Conservation (phyloP, 2,329 filamentous ascomycete genomes). For the Colletotrichum lentis region DNA sequence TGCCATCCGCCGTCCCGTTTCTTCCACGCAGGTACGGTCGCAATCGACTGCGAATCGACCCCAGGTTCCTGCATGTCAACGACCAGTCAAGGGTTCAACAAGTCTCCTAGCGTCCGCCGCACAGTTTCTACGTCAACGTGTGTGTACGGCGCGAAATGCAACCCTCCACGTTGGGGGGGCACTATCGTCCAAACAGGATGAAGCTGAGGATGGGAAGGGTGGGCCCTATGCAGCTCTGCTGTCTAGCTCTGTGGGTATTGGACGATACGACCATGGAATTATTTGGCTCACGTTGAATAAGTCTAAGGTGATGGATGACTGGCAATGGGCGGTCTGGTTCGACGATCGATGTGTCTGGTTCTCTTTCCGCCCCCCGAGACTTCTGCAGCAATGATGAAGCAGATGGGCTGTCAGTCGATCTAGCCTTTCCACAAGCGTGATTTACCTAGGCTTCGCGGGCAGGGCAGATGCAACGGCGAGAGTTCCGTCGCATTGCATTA, state of each 20-base stretch:
- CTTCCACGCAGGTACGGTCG: conserved; percentile 17
- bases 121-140: neutral
- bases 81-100: conserved; percentile 22
- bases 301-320: too few relatives aligned
- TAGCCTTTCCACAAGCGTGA: neutral
- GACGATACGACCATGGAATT: conserved; percentile 7
- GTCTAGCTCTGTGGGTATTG: neutral
- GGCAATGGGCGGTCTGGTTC: conserved; percentile 3
- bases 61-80: conserved; percentile 24
- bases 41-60: conserved; percentile 8
- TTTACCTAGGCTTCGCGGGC: neutral
- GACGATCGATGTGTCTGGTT: neutral
- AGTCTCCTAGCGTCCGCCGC: conserved; percentile 23
- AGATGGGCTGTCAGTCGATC: neutral
- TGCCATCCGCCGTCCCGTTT: conserved; percentile 14
- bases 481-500: conserved; percentile 22
- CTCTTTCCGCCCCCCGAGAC: neutral
- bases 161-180: conserved; percentile 28
- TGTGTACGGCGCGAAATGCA: conserved; percentile 14
- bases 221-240: neutral
- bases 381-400: neutral
- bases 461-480: conserved; percentile 9
- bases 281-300: conserved; percentile 17
- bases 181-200: conserved; percentile 31
- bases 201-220: neutral